Conservation (phyloP, 2,329 filamentous ascomycete genomes). For the Aspergillus intermedius region DNA sequence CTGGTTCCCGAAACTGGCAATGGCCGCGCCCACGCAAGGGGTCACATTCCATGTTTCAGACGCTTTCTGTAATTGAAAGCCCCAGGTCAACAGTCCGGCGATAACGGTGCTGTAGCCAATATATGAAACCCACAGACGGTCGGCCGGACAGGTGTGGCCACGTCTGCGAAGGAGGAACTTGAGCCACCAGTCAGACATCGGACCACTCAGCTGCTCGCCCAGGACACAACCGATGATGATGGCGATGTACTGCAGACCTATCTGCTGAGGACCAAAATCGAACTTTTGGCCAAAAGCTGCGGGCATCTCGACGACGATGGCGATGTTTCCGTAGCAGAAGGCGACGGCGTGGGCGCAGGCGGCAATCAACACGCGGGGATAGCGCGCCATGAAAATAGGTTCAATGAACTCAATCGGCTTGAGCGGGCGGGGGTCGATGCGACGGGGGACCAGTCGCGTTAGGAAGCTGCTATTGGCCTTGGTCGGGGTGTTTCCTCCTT, state of each 20-base stretch:
- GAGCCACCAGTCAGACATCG: conserved; percentile 46
- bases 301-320: conserved; percentile 53
- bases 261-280: conserved; percentile 50
- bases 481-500: conserved; percentile 27
- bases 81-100: conserved; percentile 49
- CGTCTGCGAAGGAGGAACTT: conserved; percentile 32
- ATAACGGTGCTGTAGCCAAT: conserved; percentile 47
- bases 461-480: conserved; percentile 9
- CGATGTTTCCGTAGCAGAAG: conserved; percentile 49
- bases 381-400: conserved; percentile 39
- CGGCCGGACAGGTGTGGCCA: conserved; percentile 36
- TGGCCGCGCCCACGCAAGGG: conserved; percentile 49
- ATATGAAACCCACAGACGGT: conserved; percentile 55
- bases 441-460: conserved; percentile 35
- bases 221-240: conserved; percentile 53
- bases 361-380: conserved; percentile 44
- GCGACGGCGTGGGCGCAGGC: conserved; percentile 49
- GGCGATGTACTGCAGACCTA: conserved; percentile 53
- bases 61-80: conserved; percentile 45
- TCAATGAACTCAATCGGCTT: conserved; percentile 43
- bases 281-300: conserved; percentile 52
- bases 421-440: conserved; percentile 45
- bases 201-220: conserved; percentile 54
- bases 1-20: conserved; percentile 52
- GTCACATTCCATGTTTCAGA: conserved; percentile 49